Percentiles rank a stretch among this genome's conserved stretches.
These are phyloP conservation scores for Amanita muscaria DNA, from an alignment of 768 basidiomycete genomes.

Conservation along the genomic window DNA sequence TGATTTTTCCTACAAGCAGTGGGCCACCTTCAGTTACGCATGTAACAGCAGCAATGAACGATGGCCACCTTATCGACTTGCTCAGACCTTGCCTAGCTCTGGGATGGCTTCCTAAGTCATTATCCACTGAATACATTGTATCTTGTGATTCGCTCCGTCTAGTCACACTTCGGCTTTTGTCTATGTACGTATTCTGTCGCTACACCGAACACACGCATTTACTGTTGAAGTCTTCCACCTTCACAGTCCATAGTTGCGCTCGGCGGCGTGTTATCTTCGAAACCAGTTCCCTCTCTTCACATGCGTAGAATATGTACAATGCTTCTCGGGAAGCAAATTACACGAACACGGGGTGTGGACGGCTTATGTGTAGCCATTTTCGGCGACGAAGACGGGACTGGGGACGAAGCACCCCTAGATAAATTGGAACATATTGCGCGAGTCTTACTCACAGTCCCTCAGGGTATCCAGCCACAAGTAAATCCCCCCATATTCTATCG, in stretches of 20 bases:
- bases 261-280: constrained; percentile 45
- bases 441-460: constrained; percentile 56
- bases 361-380: constrained; percentile 66
- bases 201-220: constrained; percentile 9
- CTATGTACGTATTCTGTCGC: constrained; percentile 40
- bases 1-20: constrained; percentile 50
- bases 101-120: constrained; percentile 63
- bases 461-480: constrained; percentile 46
- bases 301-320: constrained; percentile 49
- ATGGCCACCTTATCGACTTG: constrained; percentile 46
- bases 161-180: constrained; percentile 45
- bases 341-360: constrained; percentile 60
- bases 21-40: constrained; percentile 45
- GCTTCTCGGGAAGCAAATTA: constrained; percentile 62
- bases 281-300: constrained; percentile 36
- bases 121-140: constrained; percentile 27
- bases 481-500: constrained; percentile 13
- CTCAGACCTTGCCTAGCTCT: constrained; percentile 52
- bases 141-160: constrained; percentile 41
- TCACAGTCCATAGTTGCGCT: constrained; percentile 59
- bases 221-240: constrained; percentile 47
- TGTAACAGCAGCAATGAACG: constrained; percentile 51
- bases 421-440: constrained; percentile 67
- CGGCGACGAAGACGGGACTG: constrained; percentile 43
- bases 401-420: constrained; percentile 48